A percentile compares a stretch with the other conserved stretches of the same genome.
Conservation (phyloP, 1,139 yeast genomes). For the Meyerozyma guilliermondii region DNA sequence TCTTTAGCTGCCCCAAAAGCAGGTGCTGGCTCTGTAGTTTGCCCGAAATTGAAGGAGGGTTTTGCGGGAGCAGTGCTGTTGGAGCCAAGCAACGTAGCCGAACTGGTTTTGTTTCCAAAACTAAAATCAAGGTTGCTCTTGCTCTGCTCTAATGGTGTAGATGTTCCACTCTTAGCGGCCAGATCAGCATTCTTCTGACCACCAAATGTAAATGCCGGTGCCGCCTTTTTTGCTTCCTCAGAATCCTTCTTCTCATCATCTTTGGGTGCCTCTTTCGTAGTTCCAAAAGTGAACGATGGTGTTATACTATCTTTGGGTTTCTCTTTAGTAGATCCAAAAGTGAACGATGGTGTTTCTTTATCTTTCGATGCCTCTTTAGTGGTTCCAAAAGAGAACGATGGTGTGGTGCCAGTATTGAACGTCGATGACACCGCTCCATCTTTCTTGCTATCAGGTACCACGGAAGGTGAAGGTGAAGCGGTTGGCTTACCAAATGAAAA, state of each 20-base stretch:
- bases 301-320: not conserved
- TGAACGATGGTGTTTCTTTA: too few species aligned
- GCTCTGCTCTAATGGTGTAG: not conserved
- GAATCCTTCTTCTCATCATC: not conserved
- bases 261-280: not conserved
- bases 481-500: constrained; percentile 6
- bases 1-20: constrained; percentile 10
- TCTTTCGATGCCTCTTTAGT: too few species aligned
- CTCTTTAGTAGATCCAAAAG: too few species aligned
- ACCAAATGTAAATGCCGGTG: constrained; percentile 3
- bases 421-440: not conserved
- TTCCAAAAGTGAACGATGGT: constrained; percentile 4
- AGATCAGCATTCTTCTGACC: not conserved
- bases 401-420: too few species aligned
- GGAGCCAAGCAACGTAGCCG: not conserved
- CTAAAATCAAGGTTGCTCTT: not conserved
- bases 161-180: not conserved
- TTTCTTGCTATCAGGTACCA: not conserved
- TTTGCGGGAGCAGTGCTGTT: not conserved
- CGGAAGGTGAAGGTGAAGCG: constrained; percentile 3
- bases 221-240: not conserved
- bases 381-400: too few species aligned
- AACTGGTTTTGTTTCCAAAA: constrained; percentile 2
- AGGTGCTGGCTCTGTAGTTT: not conserved
- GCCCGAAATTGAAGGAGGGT: not conserved